Evolutionary conservation across 1,284 basidiomycete species (phyloP).

Genomic region (Porogramme epimiltina): DNA sequence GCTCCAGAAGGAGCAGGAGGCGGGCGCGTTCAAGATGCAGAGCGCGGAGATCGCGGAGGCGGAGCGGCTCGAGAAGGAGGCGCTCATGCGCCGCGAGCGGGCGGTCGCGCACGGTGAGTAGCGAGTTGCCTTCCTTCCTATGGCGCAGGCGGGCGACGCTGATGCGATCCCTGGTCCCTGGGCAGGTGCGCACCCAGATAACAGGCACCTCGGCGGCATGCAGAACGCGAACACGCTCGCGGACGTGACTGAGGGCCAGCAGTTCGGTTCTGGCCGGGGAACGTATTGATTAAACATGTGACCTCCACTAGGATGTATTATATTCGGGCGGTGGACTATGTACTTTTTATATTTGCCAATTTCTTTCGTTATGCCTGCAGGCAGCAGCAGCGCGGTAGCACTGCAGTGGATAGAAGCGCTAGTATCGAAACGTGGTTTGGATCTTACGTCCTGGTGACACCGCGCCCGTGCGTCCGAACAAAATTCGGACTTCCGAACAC

Average conservation of each 20-base stretch:
- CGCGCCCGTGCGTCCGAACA: too few species aligned
- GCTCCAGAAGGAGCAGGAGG: constrained; percentile 56
- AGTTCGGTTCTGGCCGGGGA: not conserved
- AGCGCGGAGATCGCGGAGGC: constrained; percentile 53
- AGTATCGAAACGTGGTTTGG: too few species aligned
- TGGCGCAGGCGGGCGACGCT: not conserved
- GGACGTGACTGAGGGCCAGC: constrained; percentile 12
- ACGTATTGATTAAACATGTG: not conserved
- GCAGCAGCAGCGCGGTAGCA: too few species aligned
- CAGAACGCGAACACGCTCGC: constrained; percentile 18
- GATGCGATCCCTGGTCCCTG: not conserved
- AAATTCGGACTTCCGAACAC: too few species aligned
- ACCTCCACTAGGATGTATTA: not conserved
- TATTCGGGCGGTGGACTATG: too few species aligned
- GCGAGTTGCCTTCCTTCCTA: too few species aligned
- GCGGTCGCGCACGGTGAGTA: constrained; percentile 52
- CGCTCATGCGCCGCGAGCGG: constrained; percentile 48
- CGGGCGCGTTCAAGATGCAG: constrained; percentile 46
- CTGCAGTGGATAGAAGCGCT: too few species aligned
- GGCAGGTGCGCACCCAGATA: constrained; percentile 41
- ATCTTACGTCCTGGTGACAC: too few species aligned
- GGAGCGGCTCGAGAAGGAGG: constrained; percentile 54
- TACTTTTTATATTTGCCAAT: too few species aligned
- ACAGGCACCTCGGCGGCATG: constrained; percentile 25
- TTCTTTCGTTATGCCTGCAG: too few species aligned